Percentiles rank a stretch among this genome's conserved stretches.
Evolutionary conservation across 2,329 filamentous ascomycete genomes (phyloP).

Genomic region (Stagonosporopsis cucurbitacearum): DNA sequence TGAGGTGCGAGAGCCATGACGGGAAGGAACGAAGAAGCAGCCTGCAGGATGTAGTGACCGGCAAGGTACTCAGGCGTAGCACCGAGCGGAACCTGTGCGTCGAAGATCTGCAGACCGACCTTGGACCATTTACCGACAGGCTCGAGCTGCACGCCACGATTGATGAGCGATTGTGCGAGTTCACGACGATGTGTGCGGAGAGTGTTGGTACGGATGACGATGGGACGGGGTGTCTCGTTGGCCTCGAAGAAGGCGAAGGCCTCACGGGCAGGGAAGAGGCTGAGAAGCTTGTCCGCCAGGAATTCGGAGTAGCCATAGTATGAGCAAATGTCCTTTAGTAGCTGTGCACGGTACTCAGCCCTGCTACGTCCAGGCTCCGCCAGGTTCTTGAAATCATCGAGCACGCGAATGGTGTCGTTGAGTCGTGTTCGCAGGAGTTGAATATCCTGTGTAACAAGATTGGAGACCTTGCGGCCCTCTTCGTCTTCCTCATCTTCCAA

Average conservation of each 20-base stretch:
- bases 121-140: constrained; percentile 99
- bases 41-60: constrained; percentile 97
- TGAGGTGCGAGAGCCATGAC: constrained; percentile 97
- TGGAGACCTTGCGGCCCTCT: constrained; percentile 61
- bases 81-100: constrained; percentile 84
- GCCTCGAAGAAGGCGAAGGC: constrained; percentile 99
- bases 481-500: constrained; percentile 66
- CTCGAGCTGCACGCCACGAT: constrained; percentile 93
- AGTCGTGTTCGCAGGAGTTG: constrained; percentile 88
- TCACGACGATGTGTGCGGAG: constrained; percentile 78
- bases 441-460: constrained; percentile 80
- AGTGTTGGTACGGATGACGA: constrained; percentile 97
- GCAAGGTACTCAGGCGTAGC: constrained; percentile 97
- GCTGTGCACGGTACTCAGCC: constrained; percentile 83
- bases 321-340: constrained; percentile 89
- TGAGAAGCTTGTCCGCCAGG: constrained; percentile 94
- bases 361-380: constrained; percentile 81
- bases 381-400: constrained; percentile 86
- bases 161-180: constrained; percentile 91
- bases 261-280: constrained; percentile 89
- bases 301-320: constrained; percentile 97
- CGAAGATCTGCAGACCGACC: constrained; percentile 95
- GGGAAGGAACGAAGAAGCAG: constrained; percentile 93
- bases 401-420: constrained; percentile 88
- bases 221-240: constrained; percentile 91